These are phyloP conservation scores for Inga laurina DNA, from an alignment of 306 rosid species.

Conservation along the genomic window DNA sequence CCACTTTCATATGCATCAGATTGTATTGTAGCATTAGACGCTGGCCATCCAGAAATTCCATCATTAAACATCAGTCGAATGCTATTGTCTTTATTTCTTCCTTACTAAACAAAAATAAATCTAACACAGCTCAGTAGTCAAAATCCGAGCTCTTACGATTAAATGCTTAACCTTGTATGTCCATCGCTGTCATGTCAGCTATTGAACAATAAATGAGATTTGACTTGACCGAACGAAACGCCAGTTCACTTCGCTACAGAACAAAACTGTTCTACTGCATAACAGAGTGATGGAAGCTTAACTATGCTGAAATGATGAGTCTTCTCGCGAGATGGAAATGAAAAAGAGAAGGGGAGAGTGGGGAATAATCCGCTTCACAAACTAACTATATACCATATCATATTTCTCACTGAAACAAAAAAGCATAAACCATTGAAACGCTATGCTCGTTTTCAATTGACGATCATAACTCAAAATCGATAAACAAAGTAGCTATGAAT, in stretches of 20 bases:
- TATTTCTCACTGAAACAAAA: background rate
- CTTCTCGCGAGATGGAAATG: background rate
- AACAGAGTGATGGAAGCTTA: background rate
- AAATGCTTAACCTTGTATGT: slow-evolving; percentile 19
- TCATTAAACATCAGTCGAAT: background rate
- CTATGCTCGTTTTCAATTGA: background rate
- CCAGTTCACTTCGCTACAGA: background rate
- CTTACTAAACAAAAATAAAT: background rate
- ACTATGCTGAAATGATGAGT: background rate
- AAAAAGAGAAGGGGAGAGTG: background rate
- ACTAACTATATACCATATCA: background rate
- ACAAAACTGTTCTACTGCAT: background rate
- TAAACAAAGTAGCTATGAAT: background rate
- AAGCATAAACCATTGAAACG: slow-evolving; percentile 1
- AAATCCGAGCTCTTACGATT: background rate
- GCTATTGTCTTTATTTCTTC: slow-evolving; percentile 21
- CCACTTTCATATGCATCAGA: background rate
- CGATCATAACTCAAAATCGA: background rate
- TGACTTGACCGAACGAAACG: background rate
- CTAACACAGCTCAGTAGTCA: background rate
- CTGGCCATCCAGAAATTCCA: background rate
- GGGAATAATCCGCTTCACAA: background rate
- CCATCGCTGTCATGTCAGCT: slow-evolving; percentile 17
- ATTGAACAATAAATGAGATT: slow-evolving; percentile 3
- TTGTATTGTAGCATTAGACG: background rate